phyloP scores from a whole-genome alignment of 192 early-diverging fungal genomes.

The Mortierella hygrophila region DNA sequence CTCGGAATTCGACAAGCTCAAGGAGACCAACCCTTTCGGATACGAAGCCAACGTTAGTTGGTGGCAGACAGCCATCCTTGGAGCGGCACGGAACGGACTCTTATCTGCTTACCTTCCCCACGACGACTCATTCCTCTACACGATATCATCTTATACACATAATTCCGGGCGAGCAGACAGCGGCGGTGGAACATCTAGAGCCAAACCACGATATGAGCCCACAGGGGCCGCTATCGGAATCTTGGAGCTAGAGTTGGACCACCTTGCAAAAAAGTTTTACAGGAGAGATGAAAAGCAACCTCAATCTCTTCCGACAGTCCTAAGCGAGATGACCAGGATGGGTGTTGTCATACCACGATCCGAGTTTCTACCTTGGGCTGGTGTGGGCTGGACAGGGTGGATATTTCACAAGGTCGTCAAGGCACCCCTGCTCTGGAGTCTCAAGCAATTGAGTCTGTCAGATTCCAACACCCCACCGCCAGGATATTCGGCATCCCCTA shows the following conservation, averaged over 20 bases:
- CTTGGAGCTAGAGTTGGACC: constrained; percentile 43
- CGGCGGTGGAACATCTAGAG: background rate
- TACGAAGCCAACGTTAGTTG: constrained; percentile 58
- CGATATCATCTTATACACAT: background rate
- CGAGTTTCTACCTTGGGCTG: constrained; percentile 53
- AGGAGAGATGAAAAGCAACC: constrained; percentile 28
- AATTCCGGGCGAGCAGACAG: background rate
- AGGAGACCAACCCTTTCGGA: constrained; percentile 56
- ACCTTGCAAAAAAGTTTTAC: constrained; percentile 25
- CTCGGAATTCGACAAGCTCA: constrained; percentile 59
- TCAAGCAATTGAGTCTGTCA: constrained; percentile 42
- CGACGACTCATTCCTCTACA: background rate
- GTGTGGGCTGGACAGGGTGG: constrained; percentile 50
- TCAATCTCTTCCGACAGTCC: constrained; percentile 27
- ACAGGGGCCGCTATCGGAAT: constrained; percentile 45
- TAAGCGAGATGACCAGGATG: constrained; percentile 38
- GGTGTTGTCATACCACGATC: constrained; percentile 36
- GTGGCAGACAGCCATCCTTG: constrained; percentile 57
- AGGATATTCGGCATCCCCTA: constrained; percentile 20
- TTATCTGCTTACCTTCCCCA: constrained; percentile 32
- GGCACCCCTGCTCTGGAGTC: constrained; percentile 43
- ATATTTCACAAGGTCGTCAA: constrained; percentile 52
- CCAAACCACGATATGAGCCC: constrained; percentile 24
- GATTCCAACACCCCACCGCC: constrained; percentile 22
- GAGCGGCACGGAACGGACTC: constrained; percentile 46